A percentile compares a stretch with the other conserved stretches of the same genome.
These are phyloP conservation scores for Pterocarpus macrocarpus DNA, from an alignment of 306 rosid genomes.

Conservation along the genomic window DNA sequence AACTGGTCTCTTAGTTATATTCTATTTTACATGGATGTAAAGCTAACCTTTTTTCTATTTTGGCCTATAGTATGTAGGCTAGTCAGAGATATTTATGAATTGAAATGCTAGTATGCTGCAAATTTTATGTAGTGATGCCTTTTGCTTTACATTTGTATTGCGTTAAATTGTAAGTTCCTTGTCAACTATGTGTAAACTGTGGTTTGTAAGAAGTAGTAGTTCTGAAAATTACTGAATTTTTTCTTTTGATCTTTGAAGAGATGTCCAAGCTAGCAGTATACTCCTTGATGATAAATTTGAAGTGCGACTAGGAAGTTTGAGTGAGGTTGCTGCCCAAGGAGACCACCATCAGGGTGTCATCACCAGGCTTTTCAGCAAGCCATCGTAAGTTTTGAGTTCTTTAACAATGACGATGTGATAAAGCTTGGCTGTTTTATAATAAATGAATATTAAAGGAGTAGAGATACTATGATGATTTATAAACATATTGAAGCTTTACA, in stretches of 20 bases:
- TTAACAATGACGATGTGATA: slow-evolving; percentile 14
- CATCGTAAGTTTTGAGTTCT: slow-evolving; percentile 68
- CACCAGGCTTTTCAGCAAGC: slow-evolving; percentile 77
- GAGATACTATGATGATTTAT: slow-evolving; percentile 22
- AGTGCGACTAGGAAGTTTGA: slow-evolving; percentile 97
- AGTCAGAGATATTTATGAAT: not conserved
- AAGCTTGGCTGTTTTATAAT: slow-evolving; percentile 24
- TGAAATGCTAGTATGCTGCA: not conserved
- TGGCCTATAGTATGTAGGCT: not conserved
- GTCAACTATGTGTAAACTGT: not conserved
- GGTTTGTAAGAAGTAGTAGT: slow-evolving; percentile 1
- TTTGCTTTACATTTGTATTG: slow-evolving; percentile 14
- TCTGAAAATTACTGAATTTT: slow-evolving; percentile 37
- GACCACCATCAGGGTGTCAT: slow-evolving; percentile 75
- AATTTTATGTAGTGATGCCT: not conserved
- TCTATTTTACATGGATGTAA: not conserved
- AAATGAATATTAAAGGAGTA: slow-evolving; percentile 29
- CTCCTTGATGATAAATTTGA: slow-evolving; percentile 96
- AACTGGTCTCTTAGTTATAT: not conserved
- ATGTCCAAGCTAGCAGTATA: slow-evolving; percentile 95
- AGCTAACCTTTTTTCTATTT: not conserved
- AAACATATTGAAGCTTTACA: slow-evolving; percentile 29
- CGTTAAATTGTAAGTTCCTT: not conserved
- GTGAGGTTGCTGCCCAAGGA: slow-evolving; percentile 77
- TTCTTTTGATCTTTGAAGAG: slow-evolving; percentile 63